Percentiles rank a stretch among this genome's conserved stretches.
These are phyloP conservation scores for Cornus suecica DNA, from an alignment of 148 eudicot genomes.

Conservation along the genomic window DNA sequence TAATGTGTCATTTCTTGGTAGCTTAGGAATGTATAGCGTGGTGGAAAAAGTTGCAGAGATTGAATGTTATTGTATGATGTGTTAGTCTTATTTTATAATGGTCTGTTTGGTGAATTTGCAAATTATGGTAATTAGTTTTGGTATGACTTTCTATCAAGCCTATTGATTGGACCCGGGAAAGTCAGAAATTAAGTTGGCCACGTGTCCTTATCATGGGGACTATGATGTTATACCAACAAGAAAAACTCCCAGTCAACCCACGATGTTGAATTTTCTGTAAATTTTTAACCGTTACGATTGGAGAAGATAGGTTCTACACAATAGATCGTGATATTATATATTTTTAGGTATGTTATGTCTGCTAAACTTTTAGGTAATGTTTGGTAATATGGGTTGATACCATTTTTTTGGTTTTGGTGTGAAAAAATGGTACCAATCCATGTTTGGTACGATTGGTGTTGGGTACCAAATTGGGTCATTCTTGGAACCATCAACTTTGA, in stretches of 20 bases:
- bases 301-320: neutral
- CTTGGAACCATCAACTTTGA: too few species aligned
- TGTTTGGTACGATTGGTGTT: too few species aligned
- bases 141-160: neutral
- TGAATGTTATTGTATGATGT: neutral
- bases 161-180: conserved; percentile 8
- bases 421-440: too few species aligned
- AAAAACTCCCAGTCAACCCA: too few species aligned
- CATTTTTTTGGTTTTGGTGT: too few species aligned
- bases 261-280: too few species aligned
- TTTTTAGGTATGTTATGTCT: too few species aligned
- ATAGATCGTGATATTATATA: too few species aligned
- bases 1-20: conserved; percentile 5
- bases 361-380: too few species aligned
- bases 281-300: neutral
- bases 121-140: neutral
- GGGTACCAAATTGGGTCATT: too few species aligned
- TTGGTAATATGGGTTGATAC: too few species aligned
- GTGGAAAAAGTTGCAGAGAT: neutral
- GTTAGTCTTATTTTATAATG: conserved; percentile 14
- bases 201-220: neutral
- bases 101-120: neutral
- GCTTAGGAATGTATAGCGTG: neutral
- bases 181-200: conserved; percentile 9
- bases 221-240: too few species aligned